These are phyloP conservation scores for Fusarium mangiferae DNA, from an alignment of 2,329 filamentous ascomycete species.

Conservation along the genomic window DNA sequence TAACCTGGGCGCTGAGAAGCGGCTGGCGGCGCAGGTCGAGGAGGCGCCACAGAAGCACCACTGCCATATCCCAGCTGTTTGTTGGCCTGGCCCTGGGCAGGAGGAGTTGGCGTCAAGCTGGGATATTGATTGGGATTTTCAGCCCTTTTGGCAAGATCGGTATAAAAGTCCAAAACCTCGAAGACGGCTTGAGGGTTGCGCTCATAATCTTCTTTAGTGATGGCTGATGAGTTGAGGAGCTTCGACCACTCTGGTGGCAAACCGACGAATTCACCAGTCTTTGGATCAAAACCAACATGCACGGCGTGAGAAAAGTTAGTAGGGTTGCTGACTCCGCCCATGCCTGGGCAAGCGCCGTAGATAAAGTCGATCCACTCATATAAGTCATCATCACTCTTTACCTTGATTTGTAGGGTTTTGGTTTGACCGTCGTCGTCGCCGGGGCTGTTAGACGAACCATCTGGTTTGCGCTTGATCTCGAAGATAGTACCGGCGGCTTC, in stretches of 20 bases:
- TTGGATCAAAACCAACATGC: slow-evolving; percentile 96
- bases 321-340: slow-evolving; percentile 98
- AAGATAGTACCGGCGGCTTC: slow-evolving; percentile 93
- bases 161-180: slow-evolving; percentile 87
- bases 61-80: slow-evolving; percentile 71
- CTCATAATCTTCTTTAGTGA: slow-evolving; percentile 98
- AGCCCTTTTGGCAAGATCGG: slow-evolving; percentile 80
- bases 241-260: slow-evolving; percentile 97
- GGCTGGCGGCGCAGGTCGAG: slow-evolving; percentile 68
- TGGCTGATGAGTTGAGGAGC: slow-evolving; percentile 92
- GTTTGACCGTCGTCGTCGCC: slow-evolving; percentile 83
- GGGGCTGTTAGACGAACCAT: slow-evolving; percentile 75
- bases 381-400: slow-evolving; percentile 95
- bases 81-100: slow-evolving; percentile 64
- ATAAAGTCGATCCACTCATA: slow-evolving; percentile 99
- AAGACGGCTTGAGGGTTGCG: slow-evolving; percentile 90
- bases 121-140: slow-evolving; percentile 77
- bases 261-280: slow-evolving; percentile 94
- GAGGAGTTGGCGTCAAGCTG: slow-evolving; percentile 74
- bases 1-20: slow-evolving; percentile 58
- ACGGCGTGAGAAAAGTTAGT: slow-evolving; percentile 98
- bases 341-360: slow-evolving; percentile 94
- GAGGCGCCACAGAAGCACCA: slow-evolving; percentile 71
- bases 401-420: slow-evolving; percentile 88
- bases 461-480: slow-evolving; percentile 84